Percentiles rank a stretch among this genome's conserved stretches.
Evolutionary conservation across 805 yeast genomes (phyloP).

Genomic region (Wickerhamiella dianesei): DNA sequence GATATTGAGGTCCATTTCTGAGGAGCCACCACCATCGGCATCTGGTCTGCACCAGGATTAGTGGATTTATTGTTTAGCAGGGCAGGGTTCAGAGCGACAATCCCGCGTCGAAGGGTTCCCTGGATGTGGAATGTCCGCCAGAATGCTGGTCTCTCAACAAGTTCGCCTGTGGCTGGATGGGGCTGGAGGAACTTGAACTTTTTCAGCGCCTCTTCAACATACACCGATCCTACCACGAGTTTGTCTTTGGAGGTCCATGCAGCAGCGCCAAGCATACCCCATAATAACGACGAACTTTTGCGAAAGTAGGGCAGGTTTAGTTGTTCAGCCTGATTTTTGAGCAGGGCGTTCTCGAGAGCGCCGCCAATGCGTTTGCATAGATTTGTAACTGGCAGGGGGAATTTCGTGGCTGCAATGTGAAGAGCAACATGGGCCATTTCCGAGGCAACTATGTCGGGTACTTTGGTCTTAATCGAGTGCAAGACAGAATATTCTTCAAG

Average conservation of each 20-base stretch:
- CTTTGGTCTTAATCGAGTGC: not conserved
- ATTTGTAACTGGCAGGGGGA: constrained; percentile 10
- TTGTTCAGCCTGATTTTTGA: not conserved
- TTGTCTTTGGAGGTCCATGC: constrained; percentile 30
- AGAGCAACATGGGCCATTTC: constrained; percentile 6
- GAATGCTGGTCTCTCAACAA: constrained; percentile 39
- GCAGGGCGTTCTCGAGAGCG: constrained; percentile 7
- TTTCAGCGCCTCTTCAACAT: constrained; percentile 8
- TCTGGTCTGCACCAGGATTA: constrained; percentile 44
- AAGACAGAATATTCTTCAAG: constrained; percentile 3
- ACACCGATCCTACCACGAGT: constrained; percentile 24
- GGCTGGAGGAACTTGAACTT: constrained; percentile 21
- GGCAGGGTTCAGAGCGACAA: constrained; percentile 75
- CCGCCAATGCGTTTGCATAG: constrained; percentile 11
- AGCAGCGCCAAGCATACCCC: constrained; percentile 3
- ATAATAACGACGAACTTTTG: constrained; percentile 7
- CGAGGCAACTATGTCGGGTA: constrained; percentile 7
- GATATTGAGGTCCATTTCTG: constrained; percentile 62
- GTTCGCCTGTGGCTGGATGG: constrained; percentile 30
- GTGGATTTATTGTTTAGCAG: constrained; percentile 62
- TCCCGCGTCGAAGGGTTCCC: constrained; percentile 43
- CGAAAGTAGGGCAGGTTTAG: constrained; percentile 2
- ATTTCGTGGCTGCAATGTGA: not conserved
- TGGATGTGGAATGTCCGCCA: constrained; percentile 54
- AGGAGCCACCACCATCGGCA: constrained; percentile 78